A percentile compares a stretch with the other conserved stretches of the same genome.
phyloP scores from a whole-genome alignment of 2,329 filamentous ascomycete genomes.

The Penicillium sp. region DNA sequence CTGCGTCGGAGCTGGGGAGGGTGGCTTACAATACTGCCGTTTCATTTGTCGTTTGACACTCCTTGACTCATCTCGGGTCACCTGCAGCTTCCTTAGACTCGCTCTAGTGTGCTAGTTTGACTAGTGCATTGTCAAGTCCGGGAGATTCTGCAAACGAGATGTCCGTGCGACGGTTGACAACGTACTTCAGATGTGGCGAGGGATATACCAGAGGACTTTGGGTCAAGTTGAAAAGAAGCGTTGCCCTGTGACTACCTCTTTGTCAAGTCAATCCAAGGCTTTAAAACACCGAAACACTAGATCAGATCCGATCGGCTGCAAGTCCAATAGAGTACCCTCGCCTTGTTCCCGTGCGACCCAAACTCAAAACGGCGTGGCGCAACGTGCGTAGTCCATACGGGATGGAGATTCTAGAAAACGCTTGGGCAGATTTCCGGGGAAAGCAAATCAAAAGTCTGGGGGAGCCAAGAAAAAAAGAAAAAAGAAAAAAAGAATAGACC shows the following conservation, averaged over 20 bases:
- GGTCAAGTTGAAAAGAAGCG: background rate
- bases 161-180: conserved; percentile 17
- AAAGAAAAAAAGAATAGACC: background rate
- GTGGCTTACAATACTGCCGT: conserved; percentile 12
- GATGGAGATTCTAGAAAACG: conserved; percentile 19
- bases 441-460: conserved; percentile 4
- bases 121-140: conserved; percentile 19
- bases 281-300: background rate
- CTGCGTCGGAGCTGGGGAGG: background rate
- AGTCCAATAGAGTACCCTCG: conserved; percentile 8
- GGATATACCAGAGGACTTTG: too few species aligned
- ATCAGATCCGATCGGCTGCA: conserved; percentile 8
- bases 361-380: conserved; percentile 24
- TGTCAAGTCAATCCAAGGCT: background rate
- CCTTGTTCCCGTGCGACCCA: conserved; percentile 17
- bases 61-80: conserved; percentile 24
- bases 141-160: conserved; percentile 27
- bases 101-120: conserved; percentile 18
- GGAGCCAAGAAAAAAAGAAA: background rate
- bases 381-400: conserved; percentile 15
- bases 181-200: too few species aligned
- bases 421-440: conserved; percentile 7
- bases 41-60: conserved; percentile 21
- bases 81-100: conserved; percentile 24
- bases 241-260: background rate